Base-by-base conservation (phyloP, 2,329 filamentous ascomycete species). In the Triangularia verruculosa region DNA sequence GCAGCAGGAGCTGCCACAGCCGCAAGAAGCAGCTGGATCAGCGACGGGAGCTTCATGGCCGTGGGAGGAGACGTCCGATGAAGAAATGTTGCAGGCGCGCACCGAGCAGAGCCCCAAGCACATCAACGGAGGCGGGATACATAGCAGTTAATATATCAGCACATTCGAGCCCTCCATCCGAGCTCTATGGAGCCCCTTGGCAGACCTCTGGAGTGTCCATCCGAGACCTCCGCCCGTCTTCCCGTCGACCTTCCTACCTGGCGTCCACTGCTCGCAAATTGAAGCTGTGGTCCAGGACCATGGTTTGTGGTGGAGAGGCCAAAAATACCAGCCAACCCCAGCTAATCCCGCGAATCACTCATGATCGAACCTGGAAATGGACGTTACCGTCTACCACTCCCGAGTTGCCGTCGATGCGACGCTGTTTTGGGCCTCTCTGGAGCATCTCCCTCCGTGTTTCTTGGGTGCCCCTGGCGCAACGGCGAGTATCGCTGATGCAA, bases 391-490 rank as follows among this genome's bases (percentile, higher is more conserved):
- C 22, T 64, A 55, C 51, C 61, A 60, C 27, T 62, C 66, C 68
- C 64, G 62, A 63, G 51, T 57, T 67, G 57, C 69, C 68, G 69
- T 27, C 39, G 43, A 68, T 69, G 64, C 65, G 59, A 65, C 67
- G 59, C 59, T 53, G 64, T 58, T 61, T 24, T 43, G 51, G 4
- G 20, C 39, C n/a, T 17, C 39, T 47, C 57, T 68, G 68, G 68
- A 69, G 34, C 62, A 54, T 68, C 51, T 58, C 28, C 66, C 63
- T 70, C 69, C 69, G 69, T 28, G 28, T 47, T 63, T 63, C 34
- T 11, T 32, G 61, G 64, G 56, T 17, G 78, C 83, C 57, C n/a
- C 57, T 52, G 34, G 57, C 15, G 39, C 32, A 25, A 24, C 30
- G 22, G 30, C n/a, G 39, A 47, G 39, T 8, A 17, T 47, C 39